Evolutionary conservation across 495 filamentous ascomycete genomes (phyloP).

Genomic region (Cercophora sp.): DNA sequence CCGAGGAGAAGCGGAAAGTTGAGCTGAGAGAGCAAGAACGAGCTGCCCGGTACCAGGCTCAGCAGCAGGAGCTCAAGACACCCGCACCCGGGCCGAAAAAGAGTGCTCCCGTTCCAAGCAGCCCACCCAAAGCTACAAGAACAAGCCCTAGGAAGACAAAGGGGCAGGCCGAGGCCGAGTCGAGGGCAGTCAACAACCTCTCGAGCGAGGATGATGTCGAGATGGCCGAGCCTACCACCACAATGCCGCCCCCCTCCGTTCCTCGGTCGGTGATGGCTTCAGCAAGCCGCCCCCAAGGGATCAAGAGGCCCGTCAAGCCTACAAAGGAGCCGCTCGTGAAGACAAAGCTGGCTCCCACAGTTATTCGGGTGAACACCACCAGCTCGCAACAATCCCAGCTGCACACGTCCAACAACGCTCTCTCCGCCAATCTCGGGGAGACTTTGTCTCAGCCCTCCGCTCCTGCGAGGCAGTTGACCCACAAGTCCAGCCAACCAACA

Average conservation of each 20-base stretch:
- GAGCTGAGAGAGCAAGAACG: slow-evolving; percentile 15
- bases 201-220: slow-evolving; percentile 44
- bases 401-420: slow-evolving; percentile 54
- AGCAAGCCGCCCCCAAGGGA: slow-evolving; percentile 49
- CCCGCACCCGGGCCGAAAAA: slow-evolving; percentile 24
- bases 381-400: slow-evolving; percentile 59
- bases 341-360: slow-evolving; percentile 68
- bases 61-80: slow-evolving; percentile 20
- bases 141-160: slow-evolving; percentile 50
- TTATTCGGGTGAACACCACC: slow-evolving; percentile 71
- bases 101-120: slow-evolving; percentile 10
- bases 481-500: slow-evolving; percentile 65
- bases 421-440: slow-evolving; percentile 58
- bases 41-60: slow-evolving; percentile 9
- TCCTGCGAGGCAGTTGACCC: slow-evolving; percentile 38
- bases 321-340: slow-evolving; percentile 63
- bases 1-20: too few relatives aligned
- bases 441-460: slow-evolving; percentile 47
- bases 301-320: slow-evolving; percentile 66
- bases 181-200: slow-evolving; percentile 30
- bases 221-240: slow-evolving; percentile 48
- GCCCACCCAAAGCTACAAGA: slow-evolving; percentile 40
- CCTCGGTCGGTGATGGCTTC: slow-evolving; percentile 46
- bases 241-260: slow-evolving; percentile 53
- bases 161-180: slow-evolving; percentile 41